Conservation (phyloP, 2,329 filamentous ascomycete genomes). For the Sporothrix globosa region DNA sequence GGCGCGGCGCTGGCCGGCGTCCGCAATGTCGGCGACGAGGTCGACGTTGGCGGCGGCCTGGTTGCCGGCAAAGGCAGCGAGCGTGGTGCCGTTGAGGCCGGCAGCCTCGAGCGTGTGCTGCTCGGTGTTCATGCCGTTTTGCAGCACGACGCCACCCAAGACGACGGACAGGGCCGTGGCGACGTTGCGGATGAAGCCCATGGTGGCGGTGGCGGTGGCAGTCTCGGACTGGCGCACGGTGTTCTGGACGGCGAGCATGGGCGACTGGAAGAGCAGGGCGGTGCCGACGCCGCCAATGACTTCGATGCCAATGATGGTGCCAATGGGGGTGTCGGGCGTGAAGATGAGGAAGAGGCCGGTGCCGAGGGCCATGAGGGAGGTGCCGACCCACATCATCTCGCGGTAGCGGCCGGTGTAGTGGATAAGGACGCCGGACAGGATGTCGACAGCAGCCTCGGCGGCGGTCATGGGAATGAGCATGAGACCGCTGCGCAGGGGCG, state of each 20-base stretch:
- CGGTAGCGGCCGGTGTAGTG: constrained; percentile 59
- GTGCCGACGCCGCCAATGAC: constrained; percentile 61
- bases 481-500: constrained; percentile 52
- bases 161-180: constrained; percentile 70
- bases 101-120: constrained; percentile 44
- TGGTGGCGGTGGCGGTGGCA: constrained; percentile 61
- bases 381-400: constrained; percentile 54
- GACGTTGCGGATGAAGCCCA: constrained; percentile 60
- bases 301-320: constrained; percentile 54
- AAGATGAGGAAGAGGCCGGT: constrained; percentile 58
- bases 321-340: constrained; percentile 49
- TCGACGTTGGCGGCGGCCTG: constrained; percentile 64
- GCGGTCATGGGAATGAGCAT: constrained; percentile 59
- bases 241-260: constrained; percentile 63
- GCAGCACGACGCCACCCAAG: constrained; percentile 76
- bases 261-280: constrained; percentile 62
- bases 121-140: constrained; percentile 67
- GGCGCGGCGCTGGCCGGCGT: constrained; percentile 27
- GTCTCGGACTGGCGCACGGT: constrained; percentile 60
- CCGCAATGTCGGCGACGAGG: constrained; percentile 52
- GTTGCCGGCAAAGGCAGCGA: constrained; percentile 53
- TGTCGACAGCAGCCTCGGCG: constrained; percentile 51
- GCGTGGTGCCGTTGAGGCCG: constrained; percentile 33
- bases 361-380: constrained; percentile 58
- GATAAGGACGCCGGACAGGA: constrained; percentile 51